Evolutionary conservation across 139 green algal genomes (phyloP).

Genomic region (Chlamydomonas schloesseri): DNA sequence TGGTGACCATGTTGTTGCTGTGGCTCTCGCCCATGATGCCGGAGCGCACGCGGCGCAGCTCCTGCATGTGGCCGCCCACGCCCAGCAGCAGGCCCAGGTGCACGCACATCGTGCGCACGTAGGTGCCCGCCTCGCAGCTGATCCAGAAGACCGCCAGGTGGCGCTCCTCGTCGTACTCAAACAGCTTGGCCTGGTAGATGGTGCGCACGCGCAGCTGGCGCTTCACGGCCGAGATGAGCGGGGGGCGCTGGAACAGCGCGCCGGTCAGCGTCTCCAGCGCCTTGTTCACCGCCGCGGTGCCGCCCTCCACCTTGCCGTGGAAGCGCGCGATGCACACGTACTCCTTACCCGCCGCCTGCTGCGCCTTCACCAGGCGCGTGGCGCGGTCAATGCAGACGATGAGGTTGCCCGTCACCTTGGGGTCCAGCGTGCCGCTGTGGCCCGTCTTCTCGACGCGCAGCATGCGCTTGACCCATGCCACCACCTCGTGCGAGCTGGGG

Average conservation of each 20-base stretch:
- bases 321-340: slow-evolving; percentile 95
- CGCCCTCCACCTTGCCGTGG: slow-evolving; percentile 82
- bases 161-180: slow-evolving; percentile 96
- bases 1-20: slow-evolving; percentile 97
- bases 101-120: slow-evolving; percentile 97
- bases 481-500: slow-evolving; percentile 96
- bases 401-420: slow-evolving; percentile 95
- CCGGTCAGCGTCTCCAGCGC: slow-evolving; percentile 85
- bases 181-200: slow-evolving; percentile 94
- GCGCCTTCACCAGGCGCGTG: slow-evolving; percentile 98
- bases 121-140: slow-evolving; percentile 97
- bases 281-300: slow-evolving; percentile 74
- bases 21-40: slow-evolving; percentile 95
- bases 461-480: slow-evolving; percentile 97
- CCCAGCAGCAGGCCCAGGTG: slow-evolving; percentile 97
- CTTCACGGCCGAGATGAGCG: slow-evolving; percentile 99
- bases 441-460: slow-evolving; percentile 99
- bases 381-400: slow-evolving; percentile 99
- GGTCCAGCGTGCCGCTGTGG: slow-evolving; percentile 96
- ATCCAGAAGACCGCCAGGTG: slow-evolving; percentile 98
- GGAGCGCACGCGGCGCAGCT: slow-evolving; percentile 94
- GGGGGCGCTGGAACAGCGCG: slow-evolving; percentile 96
- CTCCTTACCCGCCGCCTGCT: slow-evolving; percentile 99
- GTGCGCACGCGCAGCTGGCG: slow-evolving; percentile 97
- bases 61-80: slow-evolving; percentile 97